Percentiles rank a stretch among this genome's conserved stretches.
Evolutionary conservation across 805 yeast species (phyloP).

Genomic region (Metschnikowia henanensis): DNA sequence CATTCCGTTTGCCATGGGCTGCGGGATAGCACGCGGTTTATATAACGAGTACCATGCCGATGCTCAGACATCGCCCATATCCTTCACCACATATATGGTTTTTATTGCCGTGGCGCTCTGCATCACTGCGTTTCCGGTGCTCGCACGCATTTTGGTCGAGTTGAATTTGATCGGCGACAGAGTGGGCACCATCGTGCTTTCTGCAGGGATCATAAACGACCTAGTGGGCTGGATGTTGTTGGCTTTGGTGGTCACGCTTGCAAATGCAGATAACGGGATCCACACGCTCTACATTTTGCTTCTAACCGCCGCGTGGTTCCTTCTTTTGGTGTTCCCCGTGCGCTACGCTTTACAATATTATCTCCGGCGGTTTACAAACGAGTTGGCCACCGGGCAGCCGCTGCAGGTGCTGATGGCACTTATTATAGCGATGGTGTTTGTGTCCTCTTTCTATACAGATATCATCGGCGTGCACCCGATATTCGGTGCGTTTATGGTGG

Average conservation of each 20-base stretch:
- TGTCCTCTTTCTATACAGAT: slow-evolving; percentile 77
- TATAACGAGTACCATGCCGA: slow-evolving; percentile 52
- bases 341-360: slow-evolving; percentile 47
- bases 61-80: slow-evolving; percentile 28
- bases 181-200: slow-evolving; percentile 69
- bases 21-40: slow-evolving; percentile 66
- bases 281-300: slow-evolving; percentile 68
- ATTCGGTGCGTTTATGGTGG: slow-evolving; percentile 81
- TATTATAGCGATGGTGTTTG: slow-evolving; percentile 55
- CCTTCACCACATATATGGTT: slow-evolving; percentile 75
- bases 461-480: slow-evolving; percentile 86
- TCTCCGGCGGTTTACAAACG: slow-evolving; percentile 49
- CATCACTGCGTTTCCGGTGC: slow-evolving; percentile 83
- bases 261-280: slow-evolving; percentile 68
- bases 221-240: slow-evolving; percentile 79
- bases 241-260: slow-evolving; percentile 74
- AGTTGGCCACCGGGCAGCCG: slow-evolving; percentile 58
- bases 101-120: slow-evolving; percentile 83
- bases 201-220: slow-evolving; percentile 83
- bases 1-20: slow-evolving; percentile 79
- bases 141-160: slow-evolving; percentile 77
- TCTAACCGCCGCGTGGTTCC: slow-evolving; percentile 67
- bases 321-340: slow-evolving; percentile 58
- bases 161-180: slow-evolving; percentile 67
- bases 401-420: slow-evolving; percentile 59